Conservation (phyloP, 257 asterid species). For the Marsdenia floribunda region DNA sequence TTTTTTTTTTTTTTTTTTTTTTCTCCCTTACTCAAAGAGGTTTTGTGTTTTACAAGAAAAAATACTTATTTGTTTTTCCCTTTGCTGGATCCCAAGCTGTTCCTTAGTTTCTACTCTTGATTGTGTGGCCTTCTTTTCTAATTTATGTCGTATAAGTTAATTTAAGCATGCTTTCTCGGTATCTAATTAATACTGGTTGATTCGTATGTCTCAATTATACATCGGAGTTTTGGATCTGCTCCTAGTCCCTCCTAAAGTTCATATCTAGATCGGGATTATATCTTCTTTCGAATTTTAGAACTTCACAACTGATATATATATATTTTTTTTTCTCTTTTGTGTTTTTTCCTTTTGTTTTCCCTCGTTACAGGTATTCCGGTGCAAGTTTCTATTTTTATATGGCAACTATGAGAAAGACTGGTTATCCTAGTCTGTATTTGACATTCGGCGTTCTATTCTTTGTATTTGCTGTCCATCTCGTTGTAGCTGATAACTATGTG, state of each 20-base stretch:
- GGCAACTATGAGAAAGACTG: conserved; percentile 9
- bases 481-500: conserved; percentile 30
- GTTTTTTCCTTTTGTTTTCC: neutral
- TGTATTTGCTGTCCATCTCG: conserved; percentile 10
- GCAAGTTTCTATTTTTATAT: neutral
- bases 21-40: neutral
- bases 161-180: neutral
- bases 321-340: neutral
- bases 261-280: neutral
- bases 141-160: neutral
- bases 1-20: neutral
- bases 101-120: neutral
- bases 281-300: neutral
- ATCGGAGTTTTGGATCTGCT: neutral
- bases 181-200: neutral
- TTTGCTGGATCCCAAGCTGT: neutral
- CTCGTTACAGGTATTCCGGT: neutral
- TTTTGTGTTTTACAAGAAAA: neutral
- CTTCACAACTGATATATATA: neutral
- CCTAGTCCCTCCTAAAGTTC: neutral
- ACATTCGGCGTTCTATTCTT: conserved; percentile 11
- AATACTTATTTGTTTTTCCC: neutral
- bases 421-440: neutral
- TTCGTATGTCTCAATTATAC: neutral
- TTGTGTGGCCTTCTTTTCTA: neutral